Percentiles rank a stretch among this genome's conserved stretches.
Evolutionary conservation across 257 asterid genomes (phyloP).

Genomic region (Coffea eugenioides): DNA sequence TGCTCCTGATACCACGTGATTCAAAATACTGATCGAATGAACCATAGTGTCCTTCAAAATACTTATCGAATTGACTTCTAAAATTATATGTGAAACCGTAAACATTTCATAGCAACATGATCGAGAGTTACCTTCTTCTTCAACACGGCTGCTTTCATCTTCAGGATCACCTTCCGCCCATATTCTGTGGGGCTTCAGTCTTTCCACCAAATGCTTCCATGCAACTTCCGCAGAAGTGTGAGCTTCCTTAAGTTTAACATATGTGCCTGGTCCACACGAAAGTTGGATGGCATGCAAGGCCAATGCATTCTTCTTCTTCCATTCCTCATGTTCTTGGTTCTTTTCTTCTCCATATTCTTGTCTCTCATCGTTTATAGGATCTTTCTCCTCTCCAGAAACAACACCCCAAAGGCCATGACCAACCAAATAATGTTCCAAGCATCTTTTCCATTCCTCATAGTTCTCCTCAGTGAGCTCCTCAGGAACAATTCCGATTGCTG

Average conservation of each 20-base stretch:
- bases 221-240: constrained; percentile 27
- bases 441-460: constrained; percentile 39
- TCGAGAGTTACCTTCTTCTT: not conserved
- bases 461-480: constrained; percentile 39
- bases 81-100: too few relatives aligned
- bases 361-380: constrained; percentile 24
- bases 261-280: constrained; percentile 33
- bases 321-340: constrained; percentile 29
- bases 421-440: constrained; percentile 35
- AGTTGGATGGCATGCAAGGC: constrained; percentile 47
- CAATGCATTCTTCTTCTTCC: constrained; percentile 41
- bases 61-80: too few relatives aligned
- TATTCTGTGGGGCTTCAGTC: constrained; percentile 4
- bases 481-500: constrained; percentile 30
- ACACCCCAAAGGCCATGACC: constrained; percentile 49
- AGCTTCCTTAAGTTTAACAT: constrained; percentile 31
- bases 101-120: not conserved
- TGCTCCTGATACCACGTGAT: too few relatives aligned
- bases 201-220: constrained; percentile 39
- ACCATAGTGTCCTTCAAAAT: too few relatives aligned
- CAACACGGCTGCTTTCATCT: too few relatives aligned
- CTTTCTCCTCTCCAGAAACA: constrained; percentile 33
- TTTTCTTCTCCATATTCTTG: constrained; percentile 22
- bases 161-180: too few relatives aligned
- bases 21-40: too few relatives aligned